Conservation (phyloP, 2,329 filamentous ascomycete genomes). For the Paramyrothecium roridum region DNA sequence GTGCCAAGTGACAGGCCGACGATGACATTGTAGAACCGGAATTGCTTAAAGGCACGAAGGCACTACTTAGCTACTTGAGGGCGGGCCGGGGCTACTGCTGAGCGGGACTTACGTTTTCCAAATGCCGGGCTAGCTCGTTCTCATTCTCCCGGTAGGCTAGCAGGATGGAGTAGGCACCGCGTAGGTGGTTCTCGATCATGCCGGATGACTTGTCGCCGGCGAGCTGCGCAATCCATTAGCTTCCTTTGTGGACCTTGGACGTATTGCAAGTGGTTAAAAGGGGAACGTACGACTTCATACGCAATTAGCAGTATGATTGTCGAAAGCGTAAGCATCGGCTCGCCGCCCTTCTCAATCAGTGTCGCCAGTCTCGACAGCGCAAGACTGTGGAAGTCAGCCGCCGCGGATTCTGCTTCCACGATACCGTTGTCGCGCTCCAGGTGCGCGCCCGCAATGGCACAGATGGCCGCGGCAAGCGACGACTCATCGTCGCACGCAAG, state of each 20-base stretch:
- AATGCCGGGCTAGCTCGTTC: neutral
- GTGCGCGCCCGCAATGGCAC: neutral
- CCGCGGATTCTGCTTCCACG: neutral
- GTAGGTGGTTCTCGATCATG: slow-evolving; percentile 1
- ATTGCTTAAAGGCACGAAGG: neutral
- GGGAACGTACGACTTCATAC: neutral
- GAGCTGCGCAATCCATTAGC: neutral
- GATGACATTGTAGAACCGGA: slow-evolving; percentile 1
- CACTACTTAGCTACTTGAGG: neutral
- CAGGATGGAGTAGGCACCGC: neutral
- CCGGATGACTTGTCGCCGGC: neutral
- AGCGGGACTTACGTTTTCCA: neutral
- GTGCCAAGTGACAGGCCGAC: neutral
- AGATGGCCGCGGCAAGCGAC: neutral
- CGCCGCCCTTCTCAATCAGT: neutral
- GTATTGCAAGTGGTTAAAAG: too few species aligned
- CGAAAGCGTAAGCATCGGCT: neutral
- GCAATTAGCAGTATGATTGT: neutral
- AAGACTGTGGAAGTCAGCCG: neutral
- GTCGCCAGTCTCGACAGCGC: neutral
- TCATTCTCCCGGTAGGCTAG: neutral
- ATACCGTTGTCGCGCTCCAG: neutral
- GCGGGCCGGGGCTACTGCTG: too few species aligned
- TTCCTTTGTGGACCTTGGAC: too few species aligned
- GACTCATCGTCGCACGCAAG: neutral